phyloP scores from a whole-genome alignment of 371 early-diverging fungal genomes.

The Fennellomyces sp. region DNA sequence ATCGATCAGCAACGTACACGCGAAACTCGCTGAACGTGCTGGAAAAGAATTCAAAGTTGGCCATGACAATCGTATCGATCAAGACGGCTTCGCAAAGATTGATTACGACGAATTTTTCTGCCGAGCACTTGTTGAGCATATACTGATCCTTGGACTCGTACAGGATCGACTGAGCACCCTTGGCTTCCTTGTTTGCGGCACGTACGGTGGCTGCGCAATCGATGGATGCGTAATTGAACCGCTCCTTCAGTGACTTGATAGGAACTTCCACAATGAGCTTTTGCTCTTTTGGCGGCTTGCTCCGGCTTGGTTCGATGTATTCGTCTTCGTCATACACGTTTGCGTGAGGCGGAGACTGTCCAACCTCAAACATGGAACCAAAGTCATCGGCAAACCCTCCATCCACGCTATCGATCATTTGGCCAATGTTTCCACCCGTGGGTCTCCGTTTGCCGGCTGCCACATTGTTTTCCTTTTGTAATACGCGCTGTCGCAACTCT shows the following conservation, averaged over 20 bases:
- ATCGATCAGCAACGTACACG: conserved; percentile 78
- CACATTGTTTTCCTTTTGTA: conserved; percentile 25
- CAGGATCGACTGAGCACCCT: conserved; percentile 81
- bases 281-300: conserved; percentile 12
- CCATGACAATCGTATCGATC: conserved; percentile 87
- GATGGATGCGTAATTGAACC: conserved; percentile 92
- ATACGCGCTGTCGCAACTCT: conserved; percentile 34
- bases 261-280: conserved; percentile 21
- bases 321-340: conserved; percentile 36
- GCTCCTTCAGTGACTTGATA: conserved; percentile 66
- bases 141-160: conserved; percentile 91
- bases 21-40: conserved; percentile 90
- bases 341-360: conserved; percentile 15
- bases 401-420: conserved; percentile 50
- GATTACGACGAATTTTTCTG: conserved; percentile 82
- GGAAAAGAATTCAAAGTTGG: conserved; percentile 96
- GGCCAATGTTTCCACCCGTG: conserved; percentile 13
- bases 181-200: conserved; percentile 82
- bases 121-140: conserved; percentile 89
- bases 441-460: conserved; percentile 1
- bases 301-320: conserved; percentile 32
- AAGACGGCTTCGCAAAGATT: conserved; percentile 94
- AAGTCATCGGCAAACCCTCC: conserved; percentile 52
- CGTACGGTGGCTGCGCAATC: conserved; percentile 94
- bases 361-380: conserved; percentile 43